Conservation (phyloP, 1,139 yeast species). For the Kluyveromyces marxianus region DNA sequence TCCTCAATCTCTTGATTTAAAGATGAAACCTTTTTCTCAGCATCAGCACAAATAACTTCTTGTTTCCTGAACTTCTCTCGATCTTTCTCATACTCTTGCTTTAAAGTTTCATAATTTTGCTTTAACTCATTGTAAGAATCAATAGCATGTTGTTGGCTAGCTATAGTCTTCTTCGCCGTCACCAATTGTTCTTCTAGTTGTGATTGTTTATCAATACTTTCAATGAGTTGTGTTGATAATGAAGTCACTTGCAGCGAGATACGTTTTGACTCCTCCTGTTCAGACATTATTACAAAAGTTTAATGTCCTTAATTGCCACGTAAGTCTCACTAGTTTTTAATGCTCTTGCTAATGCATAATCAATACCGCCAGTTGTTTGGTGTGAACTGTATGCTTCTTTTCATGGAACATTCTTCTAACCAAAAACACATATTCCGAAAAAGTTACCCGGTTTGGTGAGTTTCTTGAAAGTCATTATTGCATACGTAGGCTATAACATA, state of each 20-base stretch:
- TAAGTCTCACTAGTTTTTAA: too few relatives aligned
- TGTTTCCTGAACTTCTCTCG: slow-evolving; percentile 31
- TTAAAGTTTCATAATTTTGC: slow-evolving; percentile 11
- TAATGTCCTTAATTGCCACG: neutral
- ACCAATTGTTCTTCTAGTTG: slow-evolving; percentile 37
- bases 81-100: slow-evolving; percentile 31
- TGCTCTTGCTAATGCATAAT: neutral
- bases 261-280: slow-evolving; percentile 35
- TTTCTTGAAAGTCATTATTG: neutral
- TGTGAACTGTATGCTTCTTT: neutral
- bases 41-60: slow-evolving; percentile 25
- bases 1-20: slow-evolving; percentile 71
- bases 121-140: slow-evolving; percentile 14
- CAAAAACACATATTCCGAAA: neutral
- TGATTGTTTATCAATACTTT: slow-evolving; percentile 53
- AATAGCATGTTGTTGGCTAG: slow-evolving; percentile 14
- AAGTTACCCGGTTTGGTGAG: slow-evolving; percentile 1
- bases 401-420: neutral
- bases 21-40: slow-evolving; percentile 52
- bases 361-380: neutral
- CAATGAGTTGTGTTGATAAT: slow-evolving; percentile 52
- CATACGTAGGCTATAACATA: too few relatives aligned
- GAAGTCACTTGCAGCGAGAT: slow-evolving; percentile 50
- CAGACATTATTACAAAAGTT: slow-evolving; percentile 4
- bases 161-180: slow-evolving; percentile 22